Percentiles rank a stretch among this genome's conserved stretches.
These are phyloP conservation scores for Peltaster fructicola DNA, from an alignment of 2,329 filamentous ascomycete species.

Conservation along the genomic window DNA sequence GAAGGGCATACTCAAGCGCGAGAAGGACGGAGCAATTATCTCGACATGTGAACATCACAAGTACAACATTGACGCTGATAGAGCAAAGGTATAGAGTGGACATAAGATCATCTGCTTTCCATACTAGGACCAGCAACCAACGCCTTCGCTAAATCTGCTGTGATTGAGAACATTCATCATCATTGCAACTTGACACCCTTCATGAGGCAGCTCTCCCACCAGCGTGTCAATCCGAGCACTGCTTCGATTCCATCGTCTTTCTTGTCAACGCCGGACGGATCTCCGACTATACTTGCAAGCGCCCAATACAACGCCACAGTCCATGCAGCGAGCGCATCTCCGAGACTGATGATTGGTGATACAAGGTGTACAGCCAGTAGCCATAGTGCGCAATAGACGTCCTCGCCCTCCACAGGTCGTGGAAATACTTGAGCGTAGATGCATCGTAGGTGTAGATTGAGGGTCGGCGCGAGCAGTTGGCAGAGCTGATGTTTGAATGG, in stretches of 20 bases:
- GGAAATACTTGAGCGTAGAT: conserved; percentile 25
- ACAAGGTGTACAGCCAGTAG: conserved; percentile 36
- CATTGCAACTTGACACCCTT: conserved; percentile 11
- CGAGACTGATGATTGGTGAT: conserved; percentile 38
- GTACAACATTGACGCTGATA: conserved; percentile 11
- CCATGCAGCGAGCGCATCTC: conserved; percentile 39
- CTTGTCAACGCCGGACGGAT: conserved; percentile 39
- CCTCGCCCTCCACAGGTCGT: conserved; percentile 18
- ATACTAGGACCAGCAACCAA: too few species aligned
- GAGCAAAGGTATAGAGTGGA: conserved; percentile 7
- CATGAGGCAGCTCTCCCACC: conserved; percentile 42
- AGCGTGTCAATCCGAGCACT: conserved; percentile 38
- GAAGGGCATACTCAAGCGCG: conserved; percentile 9
- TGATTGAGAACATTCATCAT: conserved; percentile 3
- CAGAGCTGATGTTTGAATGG: conserved; percentile 33
- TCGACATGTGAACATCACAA: conserved; percentile 13
- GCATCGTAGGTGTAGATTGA: conserved; percentile 33
- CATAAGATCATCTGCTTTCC: too few species aligned
- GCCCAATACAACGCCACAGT: conserved; percentile 44
- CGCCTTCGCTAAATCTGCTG: too few species aligned
- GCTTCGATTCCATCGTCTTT: conserved; percentile 43
- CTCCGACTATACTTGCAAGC: conserved; percentile 41
- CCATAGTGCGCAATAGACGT: conserved; percentile 23
- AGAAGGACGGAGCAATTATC: conserved; percentile 10
- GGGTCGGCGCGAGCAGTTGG: conserved; percentile 33